Conservation (phyloP, 106 monocot species). For the Acanthochlamys bracteata region DNA sequence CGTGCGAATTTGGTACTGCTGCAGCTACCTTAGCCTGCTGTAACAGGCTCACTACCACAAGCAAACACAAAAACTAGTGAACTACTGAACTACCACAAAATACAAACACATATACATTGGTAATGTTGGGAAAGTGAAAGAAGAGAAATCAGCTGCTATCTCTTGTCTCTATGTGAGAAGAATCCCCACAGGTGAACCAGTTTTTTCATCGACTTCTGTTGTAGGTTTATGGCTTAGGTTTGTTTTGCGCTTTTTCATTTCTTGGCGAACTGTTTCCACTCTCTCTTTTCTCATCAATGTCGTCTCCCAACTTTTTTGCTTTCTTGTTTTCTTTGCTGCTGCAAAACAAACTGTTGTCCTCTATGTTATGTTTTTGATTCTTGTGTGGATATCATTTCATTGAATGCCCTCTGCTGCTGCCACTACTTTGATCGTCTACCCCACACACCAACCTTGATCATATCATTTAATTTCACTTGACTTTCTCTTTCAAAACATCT, state of each 20-base stretch:
- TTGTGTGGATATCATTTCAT: background rate
- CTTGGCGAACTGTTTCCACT: background rate
- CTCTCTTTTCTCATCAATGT: background rate
- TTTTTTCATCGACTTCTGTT: background rate
- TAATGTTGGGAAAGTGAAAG: conserved; percentile 2
- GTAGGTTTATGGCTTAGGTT: no score
- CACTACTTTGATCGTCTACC: background rate
- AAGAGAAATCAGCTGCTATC: conserved; percentile 1
- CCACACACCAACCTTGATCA: background rate
- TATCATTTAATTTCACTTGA: background rate
- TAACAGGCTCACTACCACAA: no score
- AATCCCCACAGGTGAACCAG: background rate
- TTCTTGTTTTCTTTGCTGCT: background rate
- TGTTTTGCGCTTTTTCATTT: background rate
- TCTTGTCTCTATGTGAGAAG: background rate
- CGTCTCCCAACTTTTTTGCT: background rate
- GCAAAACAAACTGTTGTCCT: background rate
- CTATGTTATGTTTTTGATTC: background rate
- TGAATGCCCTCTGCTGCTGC: background rate
- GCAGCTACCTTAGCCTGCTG: no score
- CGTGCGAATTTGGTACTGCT: no score
- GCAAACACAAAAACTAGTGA: no score
- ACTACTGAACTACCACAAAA: background rate
- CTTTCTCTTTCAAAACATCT: background rate
- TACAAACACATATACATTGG: background rate